Evolutionary conservation across 108 stramenopile genomes (phyloP).

Genomic region (Stephanodiscus triporus): DNA sequence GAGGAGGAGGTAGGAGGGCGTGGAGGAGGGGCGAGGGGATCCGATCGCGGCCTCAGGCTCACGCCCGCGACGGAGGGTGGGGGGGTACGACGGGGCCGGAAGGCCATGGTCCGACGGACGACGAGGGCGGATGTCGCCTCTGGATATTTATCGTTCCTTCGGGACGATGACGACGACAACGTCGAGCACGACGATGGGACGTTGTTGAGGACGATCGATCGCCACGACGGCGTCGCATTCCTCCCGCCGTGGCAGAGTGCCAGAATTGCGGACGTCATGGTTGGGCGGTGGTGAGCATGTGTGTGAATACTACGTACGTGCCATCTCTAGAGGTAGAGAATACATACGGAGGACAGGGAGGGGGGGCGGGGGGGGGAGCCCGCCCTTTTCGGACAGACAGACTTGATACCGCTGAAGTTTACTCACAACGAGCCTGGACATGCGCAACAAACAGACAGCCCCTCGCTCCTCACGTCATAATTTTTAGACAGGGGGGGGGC

Average conservation of each 20-base stretch:
- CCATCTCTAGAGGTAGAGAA: too few relatives aligned
- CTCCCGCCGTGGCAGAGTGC: not conserved
- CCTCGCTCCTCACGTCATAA: too few relatives aligned
- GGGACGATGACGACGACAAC: not conserved
- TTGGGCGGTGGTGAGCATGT: not conserved
- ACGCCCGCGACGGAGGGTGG: slow-evolving; percentile 40
- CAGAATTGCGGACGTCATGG: not conserved
- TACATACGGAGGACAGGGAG: too few relatives aligned
- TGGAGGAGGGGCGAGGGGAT: slow-evolving; percentile 19
- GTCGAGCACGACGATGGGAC: not conserved
- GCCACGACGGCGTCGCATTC: not conserved
- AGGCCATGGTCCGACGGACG: slow-evolving; percentile 7
- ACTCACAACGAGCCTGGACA: too few relatives aligned
- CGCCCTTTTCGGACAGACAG: too few relatives aligned
- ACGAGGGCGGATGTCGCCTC: not conserved
- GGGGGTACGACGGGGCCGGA: slow-evolving; percentile 47
- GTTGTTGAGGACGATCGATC: not conserved
- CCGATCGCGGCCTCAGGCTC: slow-evolving; percentile 32
- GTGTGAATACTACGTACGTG: too few relatives aligned
- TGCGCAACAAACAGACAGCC: too few relatives aligned
- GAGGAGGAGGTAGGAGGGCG: slow-evolving; percentile 1
- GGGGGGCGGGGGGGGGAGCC: too few relatives aligned
- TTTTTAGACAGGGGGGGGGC: too few relatives aligned
- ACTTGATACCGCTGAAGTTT: too few relatives aligned
- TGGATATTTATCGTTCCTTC: too few relatives aligned